phyloP scores from a whole-genome alignment of 1,284 basidiomycete species.

The Tylopilus orsonianus region DNA sequence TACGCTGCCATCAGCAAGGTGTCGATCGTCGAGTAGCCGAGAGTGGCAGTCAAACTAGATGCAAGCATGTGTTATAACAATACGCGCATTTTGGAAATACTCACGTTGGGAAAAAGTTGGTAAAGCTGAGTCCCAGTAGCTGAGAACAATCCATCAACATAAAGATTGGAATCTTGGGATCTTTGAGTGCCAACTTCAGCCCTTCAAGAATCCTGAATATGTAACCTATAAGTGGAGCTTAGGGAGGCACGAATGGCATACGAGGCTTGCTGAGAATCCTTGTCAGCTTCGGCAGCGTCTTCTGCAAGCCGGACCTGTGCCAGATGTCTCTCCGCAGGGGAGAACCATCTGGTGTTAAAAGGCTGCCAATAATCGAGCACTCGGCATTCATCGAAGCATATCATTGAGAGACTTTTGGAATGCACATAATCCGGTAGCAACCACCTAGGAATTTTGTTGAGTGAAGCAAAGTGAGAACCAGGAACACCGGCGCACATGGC shows the following conservation, averaged over 20 bases:
- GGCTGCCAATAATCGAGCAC: slow-evolving; percentile 38
- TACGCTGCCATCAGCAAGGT: slow-evolving; percentile 66
- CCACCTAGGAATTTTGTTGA: slow-evolving; percentile 37
- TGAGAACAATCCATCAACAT: slow-evolving; percentile 53
- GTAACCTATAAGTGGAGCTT: neutral
- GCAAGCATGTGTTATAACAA: neutral
- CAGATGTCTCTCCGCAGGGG: slow-evolving; percentile 55
- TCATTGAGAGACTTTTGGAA: slow-evolving; percentile 31
- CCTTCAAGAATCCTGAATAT: slow-evolving; percentile 48
- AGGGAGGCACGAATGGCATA: slow-evolving; percentile 31
- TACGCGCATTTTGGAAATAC: slow-evolving; percentile 17
- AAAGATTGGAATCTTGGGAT: slow-evolving; percentile 50
- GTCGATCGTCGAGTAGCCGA: slow-evolving; percentile 61
- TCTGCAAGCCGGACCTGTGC: slow-evolving; percentile 72
- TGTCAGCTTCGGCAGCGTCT: slow-evolving; percentile 69
- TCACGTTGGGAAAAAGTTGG: slow-evolving; percentile 72
- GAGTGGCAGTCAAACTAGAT: slow-evolving; percentile 59
- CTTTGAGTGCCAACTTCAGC: slow-evolving; percentile 56
- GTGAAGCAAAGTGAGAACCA: neutral
- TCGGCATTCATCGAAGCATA: neutral
- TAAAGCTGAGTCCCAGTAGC: slow-evolving; percentile 65
- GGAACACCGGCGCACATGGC: slow-evolving; percentile 44
- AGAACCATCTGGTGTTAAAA: slow-evolving; percentile 66
- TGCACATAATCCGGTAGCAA: slow-evolving; percentile 29
- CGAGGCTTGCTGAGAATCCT: slow-evolving; percentile 56